Percentiles rank a stretch among this genome's conserved stretches.
phyloP scores from a whole-genome alignment of 345 rosid species.

The Lepidium sativum region DNA sequence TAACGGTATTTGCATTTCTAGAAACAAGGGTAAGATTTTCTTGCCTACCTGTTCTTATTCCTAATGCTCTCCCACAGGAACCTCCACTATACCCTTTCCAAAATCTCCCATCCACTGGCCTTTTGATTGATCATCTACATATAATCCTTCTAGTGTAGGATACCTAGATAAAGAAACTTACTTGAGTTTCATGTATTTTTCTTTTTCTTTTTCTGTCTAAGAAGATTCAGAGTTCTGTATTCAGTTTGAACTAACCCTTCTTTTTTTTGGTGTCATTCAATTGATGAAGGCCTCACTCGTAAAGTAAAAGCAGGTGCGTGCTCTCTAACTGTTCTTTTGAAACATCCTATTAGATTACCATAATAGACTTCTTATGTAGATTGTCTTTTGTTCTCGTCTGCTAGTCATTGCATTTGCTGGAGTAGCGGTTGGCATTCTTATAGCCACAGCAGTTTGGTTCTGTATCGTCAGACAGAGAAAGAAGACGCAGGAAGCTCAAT shows the following conservation, averaged over 20 bases:
- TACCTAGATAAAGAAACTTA: background rate
- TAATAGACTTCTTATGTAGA: background rate
- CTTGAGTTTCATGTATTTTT: background rate
- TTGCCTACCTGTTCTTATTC: background rate
- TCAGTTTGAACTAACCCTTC: background rate
- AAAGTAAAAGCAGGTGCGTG: background rate
- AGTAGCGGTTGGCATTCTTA: background rate
- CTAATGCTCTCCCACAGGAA: background rate
- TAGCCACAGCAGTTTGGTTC: constrained; percentile 16
- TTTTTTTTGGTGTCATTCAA: background rate
- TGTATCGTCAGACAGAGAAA: constrained; percentile 18
- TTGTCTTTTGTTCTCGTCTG: background rate
- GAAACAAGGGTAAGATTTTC: background rate
- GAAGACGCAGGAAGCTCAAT: constrained; percentile 29
- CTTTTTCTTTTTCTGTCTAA: background rate
- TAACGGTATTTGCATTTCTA: too few species aligned
- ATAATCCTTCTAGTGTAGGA: background rate
- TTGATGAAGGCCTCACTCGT: background rate
- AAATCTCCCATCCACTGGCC: background rate
- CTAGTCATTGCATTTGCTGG: constrained; percentile 34
- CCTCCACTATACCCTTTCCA: background rate
- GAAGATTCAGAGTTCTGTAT: background rate
- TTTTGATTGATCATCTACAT: background rate
- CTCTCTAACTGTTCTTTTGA: background rate
- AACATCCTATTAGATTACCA: background rate